Conservation (phyloP, 306 rosid species). For the Dicorynia guianensis region DNA sequence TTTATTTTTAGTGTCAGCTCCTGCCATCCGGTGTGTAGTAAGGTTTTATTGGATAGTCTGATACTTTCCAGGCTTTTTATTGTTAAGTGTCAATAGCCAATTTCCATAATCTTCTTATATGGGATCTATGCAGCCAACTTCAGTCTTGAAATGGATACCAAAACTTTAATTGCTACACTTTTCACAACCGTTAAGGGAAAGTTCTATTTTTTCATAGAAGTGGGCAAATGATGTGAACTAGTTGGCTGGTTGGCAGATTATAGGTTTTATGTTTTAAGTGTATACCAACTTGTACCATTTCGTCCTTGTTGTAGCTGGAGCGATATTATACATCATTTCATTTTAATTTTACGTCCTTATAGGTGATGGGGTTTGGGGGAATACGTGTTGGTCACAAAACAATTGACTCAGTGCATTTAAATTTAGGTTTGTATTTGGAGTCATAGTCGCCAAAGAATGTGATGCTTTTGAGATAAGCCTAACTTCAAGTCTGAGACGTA, state of each 20-base stretch:
- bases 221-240: conserved; percentile 23
- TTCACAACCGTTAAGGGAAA: background rate
- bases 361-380: background rate
- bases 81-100: too few relatives aligned
- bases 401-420: too few relatives aligned
- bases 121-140: background rate
- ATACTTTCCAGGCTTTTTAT: too few relatives aligned
- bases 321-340: conserved; percentile 19
- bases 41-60: too few relatives aligned
- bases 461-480: conserved; percentile 23
- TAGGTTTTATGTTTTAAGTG: conserved; percentile 5
- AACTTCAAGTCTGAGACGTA: background rate
- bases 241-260: conserved; percentile 17
- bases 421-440: conserved; percentile 2
- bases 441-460: conserved; percentile 7
- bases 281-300: conserved; percentile 6
- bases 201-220: conserved; percentile 29
- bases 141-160: conserved; percentile 19
- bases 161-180: conserved; percentile 15
- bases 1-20: too few relatives aligned
- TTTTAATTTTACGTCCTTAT: background rate
- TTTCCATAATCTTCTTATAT: too few relatives aligned
- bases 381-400: background rate
- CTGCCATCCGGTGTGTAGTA: too few relatives aligned
- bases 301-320: background rate